Conservation (phyloP, 2,329 filamentous ascomycete species). For the Colletotrichum sp. region DNA sequence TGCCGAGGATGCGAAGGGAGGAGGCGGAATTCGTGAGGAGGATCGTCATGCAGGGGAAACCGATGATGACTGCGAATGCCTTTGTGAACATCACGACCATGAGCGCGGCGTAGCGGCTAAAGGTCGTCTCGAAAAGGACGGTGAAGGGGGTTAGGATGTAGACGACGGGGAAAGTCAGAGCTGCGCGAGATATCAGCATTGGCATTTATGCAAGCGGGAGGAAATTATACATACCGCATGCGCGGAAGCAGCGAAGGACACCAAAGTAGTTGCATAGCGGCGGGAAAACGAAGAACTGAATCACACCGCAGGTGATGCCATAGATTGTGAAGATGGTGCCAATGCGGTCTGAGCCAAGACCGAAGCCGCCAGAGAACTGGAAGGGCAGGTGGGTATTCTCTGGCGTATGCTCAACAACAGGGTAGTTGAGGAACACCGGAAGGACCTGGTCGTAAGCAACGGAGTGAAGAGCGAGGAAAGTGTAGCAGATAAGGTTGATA, state of each 20-base stretch:
- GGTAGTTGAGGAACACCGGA: conserved; percentile 86
- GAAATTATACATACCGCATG: conserved; percentile 50
- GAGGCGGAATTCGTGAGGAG: conserved; percentile 88
- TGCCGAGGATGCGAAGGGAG: conserved; percentile 83
- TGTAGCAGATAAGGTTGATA: conserved; percentile 79
- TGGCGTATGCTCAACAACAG: conserved; percentile 59
- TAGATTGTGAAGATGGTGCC: conserved; percentile 87
- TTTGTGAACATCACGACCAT: conserved; percentile 75
- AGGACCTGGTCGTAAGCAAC: conserved; percentile 88
- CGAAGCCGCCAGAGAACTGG: conserved; percentile 84
- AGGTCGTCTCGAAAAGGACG: conserved; percentile 59
- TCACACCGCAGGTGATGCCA: conserved; percentile 77
- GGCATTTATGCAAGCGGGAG: neutral
- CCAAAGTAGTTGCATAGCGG: conserved; percentile 75
- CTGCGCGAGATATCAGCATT: conserved; percentile 30
- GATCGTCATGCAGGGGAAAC: conserved; percentile 89
- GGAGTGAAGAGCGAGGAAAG: conserved; percentile 80
- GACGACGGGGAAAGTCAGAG: conserved; percentile 71
- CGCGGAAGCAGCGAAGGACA: conserved; percentile 73
- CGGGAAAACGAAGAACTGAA: conserved; percentile 89
- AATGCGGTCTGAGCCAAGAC: conserved; percentile 73
- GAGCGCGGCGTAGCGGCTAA: conserved; percentile 64
- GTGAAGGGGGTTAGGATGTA: conserved; percentile 87
- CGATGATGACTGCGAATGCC: conserved; percentile 78
- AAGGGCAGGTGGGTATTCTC: conserved; percentile 72